Percentiles rank a stretch among this genome's conserved stretches.
These are phyloP conservation scores for Lathyrus tuberosus DNA, from an alignment of 306 rosid genomes.

Conservation along the genomic window DNA sequence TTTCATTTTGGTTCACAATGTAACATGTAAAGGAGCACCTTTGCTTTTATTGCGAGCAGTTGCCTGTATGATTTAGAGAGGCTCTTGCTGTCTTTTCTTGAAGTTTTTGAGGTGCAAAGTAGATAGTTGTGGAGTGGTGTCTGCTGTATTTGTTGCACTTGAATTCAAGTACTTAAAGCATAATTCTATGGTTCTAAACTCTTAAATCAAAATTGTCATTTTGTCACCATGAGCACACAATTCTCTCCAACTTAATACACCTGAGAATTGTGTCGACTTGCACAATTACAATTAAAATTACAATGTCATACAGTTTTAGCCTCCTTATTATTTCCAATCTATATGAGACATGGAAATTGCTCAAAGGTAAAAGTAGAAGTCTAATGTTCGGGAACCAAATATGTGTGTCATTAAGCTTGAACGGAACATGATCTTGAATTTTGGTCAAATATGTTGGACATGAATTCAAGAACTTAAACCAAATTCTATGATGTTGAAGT, in stretches of 20 bases:
- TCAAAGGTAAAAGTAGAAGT: constrained; percentile 4
- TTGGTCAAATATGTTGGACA: too few species aligned
- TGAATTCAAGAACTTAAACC: too few species aligned
- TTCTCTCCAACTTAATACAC: constrained; percentile 8
- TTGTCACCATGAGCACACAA: not conserved
- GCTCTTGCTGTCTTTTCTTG: constrained; percentile 11
- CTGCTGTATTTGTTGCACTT: not conserved
- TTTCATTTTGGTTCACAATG: not conserved
- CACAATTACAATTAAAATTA: not conserved
- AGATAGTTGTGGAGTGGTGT: constrained; percentile 22
- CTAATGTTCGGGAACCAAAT: constrained; percentile 5
- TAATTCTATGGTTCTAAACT: too few species aligned
- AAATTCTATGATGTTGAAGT: too few species aligned
- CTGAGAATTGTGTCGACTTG: not conserved
- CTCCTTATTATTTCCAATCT: not conserved
- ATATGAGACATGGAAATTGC: not conserved
- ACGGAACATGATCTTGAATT: too few species aligned
- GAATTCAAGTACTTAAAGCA: too few species aligned
- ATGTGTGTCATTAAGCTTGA: not conserved
- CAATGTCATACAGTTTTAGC: constrained; percentile 15
- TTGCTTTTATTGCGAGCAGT: constrained; percentile 22
- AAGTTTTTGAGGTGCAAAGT: constrained; percentile 17
- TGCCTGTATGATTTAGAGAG: constrained; percentile 15
- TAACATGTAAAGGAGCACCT: constrained; percentile 9
- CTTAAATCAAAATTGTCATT: not conserved